Percentiles rank a stretch among this genome's conserved stretches.
Conservation (phyloP, 1,139 yeast species). For the Blastobotrys serpentis region DNA sequence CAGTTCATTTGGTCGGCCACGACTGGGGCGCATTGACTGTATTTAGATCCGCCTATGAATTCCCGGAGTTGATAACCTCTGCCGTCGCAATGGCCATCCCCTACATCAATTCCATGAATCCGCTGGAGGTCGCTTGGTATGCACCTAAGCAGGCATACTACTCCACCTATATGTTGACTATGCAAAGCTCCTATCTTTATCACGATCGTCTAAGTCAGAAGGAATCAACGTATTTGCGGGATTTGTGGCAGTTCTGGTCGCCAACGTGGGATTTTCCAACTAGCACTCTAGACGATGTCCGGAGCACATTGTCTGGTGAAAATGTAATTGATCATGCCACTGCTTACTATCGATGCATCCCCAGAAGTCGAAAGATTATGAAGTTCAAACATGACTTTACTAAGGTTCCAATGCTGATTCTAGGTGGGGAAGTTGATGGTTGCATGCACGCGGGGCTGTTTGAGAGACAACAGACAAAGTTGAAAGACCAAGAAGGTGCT, state of each 20-base stretch:
- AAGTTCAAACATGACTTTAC: slow-evolving; percentile 24
- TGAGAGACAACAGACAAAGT: slow-evolving; percentile 18
- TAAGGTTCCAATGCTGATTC: slow-evolving; percentile 24
- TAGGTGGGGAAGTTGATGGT: slow-evolving; percentile 31
- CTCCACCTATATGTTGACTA: slow-evolving; percentile 31
- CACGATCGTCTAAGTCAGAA: slow-evolving; percentile 11
- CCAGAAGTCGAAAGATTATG: slow-evolving; percentile 3
- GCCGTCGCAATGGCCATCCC: slow-evolving; percentile 30
- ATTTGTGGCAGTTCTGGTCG: slow-evolving; percentile 32
- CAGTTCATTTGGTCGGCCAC: slow-evolving; percentile 31
- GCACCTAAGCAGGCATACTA: slow-evolving; percentile 28
- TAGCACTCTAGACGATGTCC: slow-evolving; percentile 24
- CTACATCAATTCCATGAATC: slow-evolving; percentile 24
- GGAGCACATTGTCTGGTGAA: slow-evolving; percentile 25
- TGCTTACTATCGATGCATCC: slow-evolving; percentile 29
- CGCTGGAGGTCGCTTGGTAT: slow-evolving; percentile 16
- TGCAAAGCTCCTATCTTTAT: slow-evolving; percentile 27
- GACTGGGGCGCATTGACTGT: slow-evolving; percentile 34
- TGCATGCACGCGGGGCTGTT: slow-evolving; percentile 27
- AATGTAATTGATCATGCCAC: slow-evolving; percentile 31
- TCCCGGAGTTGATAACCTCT: slow-evolving; percentile 26
- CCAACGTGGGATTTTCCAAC: slow-evolving; percentile 27
- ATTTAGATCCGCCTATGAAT: slow-evolving; percentile 22
- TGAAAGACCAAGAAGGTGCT: slow-evolving; percentile 17
- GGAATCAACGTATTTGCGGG: slow-evolving; percentile 23